These are phyloP conservation scores for Saturnispora mendoncae DNA, from an alignment of 805 yeast genomes.

Conservation along the genomic window DNA sequence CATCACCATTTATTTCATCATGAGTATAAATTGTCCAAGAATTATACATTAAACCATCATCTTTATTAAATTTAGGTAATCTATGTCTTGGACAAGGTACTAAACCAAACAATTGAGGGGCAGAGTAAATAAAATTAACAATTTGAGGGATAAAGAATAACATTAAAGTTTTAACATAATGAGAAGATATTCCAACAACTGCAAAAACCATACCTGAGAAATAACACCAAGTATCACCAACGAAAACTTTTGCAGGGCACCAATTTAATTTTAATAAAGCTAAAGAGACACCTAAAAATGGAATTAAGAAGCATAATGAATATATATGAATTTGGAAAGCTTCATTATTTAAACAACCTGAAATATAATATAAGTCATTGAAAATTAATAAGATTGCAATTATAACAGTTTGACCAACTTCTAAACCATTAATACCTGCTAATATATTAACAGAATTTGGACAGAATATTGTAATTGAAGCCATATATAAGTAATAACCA, in stretches of 20 bases:
- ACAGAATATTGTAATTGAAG: conserved; percentile 81
- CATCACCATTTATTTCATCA: conserved; percentile 26
- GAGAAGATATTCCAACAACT: conserved; percentile 91
- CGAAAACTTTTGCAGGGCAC: conserved; percentile 90
- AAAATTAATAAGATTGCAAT: conserved; percentile 59
- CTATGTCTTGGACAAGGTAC: conserved; percentile 96
- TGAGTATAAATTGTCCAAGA: conserved; percentile 41
- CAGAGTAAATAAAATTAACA: conserved; percentile 77
- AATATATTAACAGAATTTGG: conserved; percentile 93
- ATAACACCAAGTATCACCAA: conserved; percentile 97
- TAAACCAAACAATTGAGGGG: conserved; percentile 82
- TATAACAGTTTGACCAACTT: conserved; percentile 88
- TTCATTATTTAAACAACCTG: conserved; percentile 41
- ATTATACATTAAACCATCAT: conserved; percentile 69
- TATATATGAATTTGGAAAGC: conserved; percentile 78
- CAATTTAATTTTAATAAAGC: conserved; percentile 74
- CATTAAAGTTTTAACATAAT: conserved; percentile 86
- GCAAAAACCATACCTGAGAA: conserved; percentile 99
- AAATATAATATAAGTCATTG: conserved; percentile 68
- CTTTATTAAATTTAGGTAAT: conserved; percentile 63
- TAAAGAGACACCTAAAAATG: conserved; percentile 76
- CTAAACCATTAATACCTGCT: conserved; percentile 95
- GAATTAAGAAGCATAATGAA: conserved; percentile 70
- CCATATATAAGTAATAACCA: conserved; percentile 84
- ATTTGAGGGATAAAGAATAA: conserved; percentile 87